Evolutionary conservation across 2,329 filamentous ascomycete species (phyloP), one percentile per base, ranked within the genome.

Genomic region (Ustulina deusta): DNA sequence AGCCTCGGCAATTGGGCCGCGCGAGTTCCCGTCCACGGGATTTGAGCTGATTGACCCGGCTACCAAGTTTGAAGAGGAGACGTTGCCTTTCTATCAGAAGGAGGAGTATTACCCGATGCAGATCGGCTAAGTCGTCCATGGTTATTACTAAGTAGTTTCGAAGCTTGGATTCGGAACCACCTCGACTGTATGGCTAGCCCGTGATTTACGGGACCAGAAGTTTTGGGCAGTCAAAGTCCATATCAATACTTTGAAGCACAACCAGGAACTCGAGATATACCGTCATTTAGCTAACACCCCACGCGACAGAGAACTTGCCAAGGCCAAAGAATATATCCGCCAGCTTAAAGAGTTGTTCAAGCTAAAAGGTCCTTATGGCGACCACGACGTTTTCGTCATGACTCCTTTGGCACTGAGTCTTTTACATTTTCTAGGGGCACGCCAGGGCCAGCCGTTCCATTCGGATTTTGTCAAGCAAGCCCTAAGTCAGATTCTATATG

Each of bases 151-250:
- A 61, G 40, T 65, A 29, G 51, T 46, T 49, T 46, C 56, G 27
- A 64, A 64, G 61, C 61, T 64, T 36, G 61, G 61, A 46, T 64
- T 36, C 20, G 61, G 61, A 58, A 52, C 46, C 27, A 64, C 54
- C 25, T 64, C 61, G 15, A 64, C 61, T 11, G 61, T 64, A 59
- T 64, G 54, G 61, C 55, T 64, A n/a, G 61, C 55, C 55, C 61
- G 61, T 46, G 61, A 64, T 59, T 46, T 64, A 13, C 5, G 54
- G 25, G 55, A 59, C 48, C 61, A 54, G 36, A 52, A 9, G 7
- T 64, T 52, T 22, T 64, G 54, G 62, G 62, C 62, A 27, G 3
- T 59, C 36, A 64, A 64, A 59, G 62, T 64, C 20, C 62, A 64
- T 36, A 64, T 64, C 55, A 59, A 64, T 20, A 59, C 55, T 46